Base-by-base conservation (phyloP, 2,329 filamentous ascomycete genomes). In the Pseudogymnoascus sp. region DNA sequence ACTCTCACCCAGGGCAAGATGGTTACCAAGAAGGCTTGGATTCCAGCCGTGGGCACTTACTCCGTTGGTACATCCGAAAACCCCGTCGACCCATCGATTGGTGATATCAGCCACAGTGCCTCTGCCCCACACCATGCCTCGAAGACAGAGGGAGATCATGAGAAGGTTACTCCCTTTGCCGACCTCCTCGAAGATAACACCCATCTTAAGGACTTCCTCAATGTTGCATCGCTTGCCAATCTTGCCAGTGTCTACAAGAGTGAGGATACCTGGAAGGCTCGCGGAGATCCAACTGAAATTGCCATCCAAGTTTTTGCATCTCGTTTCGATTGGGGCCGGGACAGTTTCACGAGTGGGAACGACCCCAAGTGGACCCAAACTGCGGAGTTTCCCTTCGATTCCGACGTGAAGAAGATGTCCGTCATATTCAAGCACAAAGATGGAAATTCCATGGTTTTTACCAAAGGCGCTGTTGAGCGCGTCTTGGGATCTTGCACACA, bases 341-440 rank as follows among this genome's bases (percentile, higher is more conserved):
- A 80, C 15, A 76, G 77, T 7, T 80, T 83, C 67, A 80, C 79
- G 0, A 76, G 77, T 11, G 82, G 80, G 2, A 77, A 82, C 1
- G 75, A 75, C 3, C 76, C 82, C 0, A 69, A 77, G 29, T 88
- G 84, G 84, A 77, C 75, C 19, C 79, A 88, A 67, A 75, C 86
- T 23, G 83, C 85, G 1, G 88, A 91, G 68, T 89, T 88, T 64
- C 88, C 87, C 0, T 91, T 91, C 66, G 88, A 91, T 70, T 90
- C 87, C 0, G 84, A 84, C 64, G 82, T 90, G 66, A 91, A 91
- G 77, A 88, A 87, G 69, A 91, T 91, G 88, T 88, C 87, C 0
- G 87, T 89, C 38, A 85, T 90, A 62, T 88, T 88, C 72, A 70
- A 79, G 46, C 73, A 80, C 21, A 69, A 68, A 13, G 71, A 75